phyloP scores from a whole-genome alignment of 257 asterid genomes.

The Ligustrum vulgare region DNA sequence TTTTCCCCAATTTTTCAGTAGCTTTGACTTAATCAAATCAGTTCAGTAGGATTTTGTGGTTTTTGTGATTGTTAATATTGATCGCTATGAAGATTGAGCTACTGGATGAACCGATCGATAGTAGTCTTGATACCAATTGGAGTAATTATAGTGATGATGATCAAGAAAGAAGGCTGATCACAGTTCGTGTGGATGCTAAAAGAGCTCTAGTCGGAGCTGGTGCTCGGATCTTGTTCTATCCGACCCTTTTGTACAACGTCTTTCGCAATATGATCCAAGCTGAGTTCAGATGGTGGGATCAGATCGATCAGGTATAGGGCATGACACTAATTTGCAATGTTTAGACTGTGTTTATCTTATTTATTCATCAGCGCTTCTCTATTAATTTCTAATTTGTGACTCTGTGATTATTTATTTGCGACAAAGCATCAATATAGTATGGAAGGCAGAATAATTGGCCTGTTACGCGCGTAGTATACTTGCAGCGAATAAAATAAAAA shows the following conservation, averaged over 20 bases:
- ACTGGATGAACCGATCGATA: conserved; percentile 45
- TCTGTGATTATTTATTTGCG: too few relatives aligned
- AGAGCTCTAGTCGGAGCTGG: conserved; percentile 94
- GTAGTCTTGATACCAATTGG: conserved; percentile 22
- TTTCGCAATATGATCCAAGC: conserved; percentile 79
- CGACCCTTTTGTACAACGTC: conserved; percentile 87
- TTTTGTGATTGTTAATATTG: conserved; percentile 4
- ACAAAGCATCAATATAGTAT: not conserved
- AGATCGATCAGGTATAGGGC: conserved; percentile 71
- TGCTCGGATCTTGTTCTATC: conserved; percentile 91
- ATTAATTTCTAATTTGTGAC: not conserved
- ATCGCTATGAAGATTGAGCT: conserved; percentile 77
- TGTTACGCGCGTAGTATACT: not conserved
- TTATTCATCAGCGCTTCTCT: not conserved
- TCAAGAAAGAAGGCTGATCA: conserved; percentile 43
- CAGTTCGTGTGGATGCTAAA: conserved; percentile 72
- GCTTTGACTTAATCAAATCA: not conserved
- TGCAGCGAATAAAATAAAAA: not conserved
- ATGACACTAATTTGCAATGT: not conserved
- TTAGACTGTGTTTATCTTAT: not conserved
- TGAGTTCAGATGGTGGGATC: conserved; percentile 98
- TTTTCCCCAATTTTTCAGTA: conserved; percentile 4
- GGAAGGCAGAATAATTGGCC: not conserved
- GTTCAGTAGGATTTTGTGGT: not conserved
- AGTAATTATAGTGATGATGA: conserved; percentile 16